These are phyloP conservation scores for Hanseniaspora mollemarum DNA, from an alignment of 805 yeast genomes.

Conservation along the genomic window DNA sequence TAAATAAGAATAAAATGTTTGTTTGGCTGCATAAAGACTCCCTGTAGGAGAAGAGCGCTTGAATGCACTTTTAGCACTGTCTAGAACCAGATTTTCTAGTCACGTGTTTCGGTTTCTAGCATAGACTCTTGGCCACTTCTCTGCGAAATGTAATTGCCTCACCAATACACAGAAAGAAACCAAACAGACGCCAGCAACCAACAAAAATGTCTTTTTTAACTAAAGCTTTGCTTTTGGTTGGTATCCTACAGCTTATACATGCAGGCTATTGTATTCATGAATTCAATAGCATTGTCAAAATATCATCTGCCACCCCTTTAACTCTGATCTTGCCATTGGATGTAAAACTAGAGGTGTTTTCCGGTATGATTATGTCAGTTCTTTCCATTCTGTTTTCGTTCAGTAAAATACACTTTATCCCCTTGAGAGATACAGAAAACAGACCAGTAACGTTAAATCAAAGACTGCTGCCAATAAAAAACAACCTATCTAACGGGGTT, in stretches of 20 bases:
- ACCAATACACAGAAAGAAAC: neutral
- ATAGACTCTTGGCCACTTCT: too few species aligned
- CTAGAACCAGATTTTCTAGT: too few species aligned
- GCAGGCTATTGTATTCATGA: constrained; percentile 30
- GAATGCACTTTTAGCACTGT: too few species aligned
- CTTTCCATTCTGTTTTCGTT: constrained; percentile 24
- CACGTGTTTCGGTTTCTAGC: too few species aligned
- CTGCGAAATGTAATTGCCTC: too few species aligned
- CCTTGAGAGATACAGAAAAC: constrained; percentile 20
- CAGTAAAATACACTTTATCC: constrained; percentile 21
- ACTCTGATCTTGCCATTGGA: constrained; percentile 23
- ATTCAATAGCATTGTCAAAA: constrained; percentile 24
- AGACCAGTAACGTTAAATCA: constrained; percentile 19
- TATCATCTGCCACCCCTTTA: constrained; percentile 1
- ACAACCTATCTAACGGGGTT: constrained; percentile 26
- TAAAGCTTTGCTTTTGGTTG: constrained; percentile 14
- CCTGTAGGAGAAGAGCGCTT: too few species aligned
- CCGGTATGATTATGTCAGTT: constrained; percentile 22
- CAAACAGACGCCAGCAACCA: neutral
- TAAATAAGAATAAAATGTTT: too few species aligned
- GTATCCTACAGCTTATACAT: constrained; percentile 22
- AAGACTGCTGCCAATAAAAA: constrained; percentile 25
- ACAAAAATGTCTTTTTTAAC: constrained; percentile 12
- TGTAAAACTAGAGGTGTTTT: constrained; percentile 24
- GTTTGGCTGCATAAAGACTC: too few species aligned